Base-by-base conservation (phyloP, 148 eudicot genomes). In the Heliamphora exappendiculata region DNA sequence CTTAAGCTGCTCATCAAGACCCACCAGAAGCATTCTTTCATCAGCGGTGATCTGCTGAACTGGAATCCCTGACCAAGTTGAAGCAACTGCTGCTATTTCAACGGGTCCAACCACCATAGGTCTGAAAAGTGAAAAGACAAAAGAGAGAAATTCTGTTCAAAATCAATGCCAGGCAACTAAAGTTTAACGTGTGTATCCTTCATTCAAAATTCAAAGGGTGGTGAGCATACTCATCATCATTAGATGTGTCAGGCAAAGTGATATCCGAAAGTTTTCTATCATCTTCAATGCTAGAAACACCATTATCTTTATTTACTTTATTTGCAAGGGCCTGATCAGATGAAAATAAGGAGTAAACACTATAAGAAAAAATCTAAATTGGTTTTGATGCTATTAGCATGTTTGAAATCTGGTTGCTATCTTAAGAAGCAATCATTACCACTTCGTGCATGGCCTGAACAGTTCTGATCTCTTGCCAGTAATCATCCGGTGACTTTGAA, bases 31-130 rank as follows among this genome's bases (percentile, higher is more conserved):
- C 84, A 81, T 76, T 75, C 87, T 79, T 76, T 87, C 90, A 76
- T 87, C 90, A 20, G 77, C 82, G 63, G 84, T 85, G 70, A 87
- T 82, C 74, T 87, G 81, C 73, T 85, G 83, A 80, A 87, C 85
- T 26, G 90, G 90, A 82, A 87, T 87, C 49, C 90, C 90, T 10
- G 90, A 85, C 88, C 88, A 83, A 31, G 84, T 75, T 42, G 90
- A 87, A 62, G 85, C 88, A 73, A 87, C 90, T 62, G 79, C 85
- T 63, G 88, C 90, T 75, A 87, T 84, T 64, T 87, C 88, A 65
- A 77, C 87, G 59, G 87, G 82, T 67, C 90, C 90, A 67, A 87
- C 85, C 75, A 84, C 79, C 14, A 45, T 26, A 66, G 81, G 59
- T 39, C 89, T 87, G 76, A 26, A 65, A 57, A 39, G 55, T 34